Conservation (phyloP, 371 early-diverging fungal genomes). For the Saksenaea oblongispora region DNA sequence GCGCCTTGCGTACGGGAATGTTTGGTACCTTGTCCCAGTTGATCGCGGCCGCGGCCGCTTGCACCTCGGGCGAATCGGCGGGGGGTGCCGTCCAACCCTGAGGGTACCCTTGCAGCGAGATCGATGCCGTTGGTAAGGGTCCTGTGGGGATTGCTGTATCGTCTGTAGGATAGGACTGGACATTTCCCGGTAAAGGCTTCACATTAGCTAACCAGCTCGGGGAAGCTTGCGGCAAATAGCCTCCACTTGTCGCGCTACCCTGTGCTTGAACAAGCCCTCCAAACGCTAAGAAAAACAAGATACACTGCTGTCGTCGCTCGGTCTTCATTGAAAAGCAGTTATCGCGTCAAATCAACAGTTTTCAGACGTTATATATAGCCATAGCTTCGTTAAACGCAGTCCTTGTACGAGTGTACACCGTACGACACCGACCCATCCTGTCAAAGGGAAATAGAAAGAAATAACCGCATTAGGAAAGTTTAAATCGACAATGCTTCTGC, state of each 20-base stretch:
- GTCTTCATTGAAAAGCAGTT: not conserved
- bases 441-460: no score
- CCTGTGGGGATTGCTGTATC: constrained; percentile 31
- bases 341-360: no score
- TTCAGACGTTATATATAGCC: no score
- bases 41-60: constrained; percentile 32
- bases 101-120: constrained; percentile 13
- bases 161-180: constrained; percentile 6
- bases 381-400: no score
- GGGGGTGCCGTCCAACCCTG: constrained; percentile 18
- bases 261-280: not conserved
- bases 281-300: not conserved
- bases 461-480: no score
- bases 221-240: constrained; percentile 1
- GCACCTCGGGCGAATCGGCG: constrained; percentile 30
- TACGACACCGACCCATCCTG: no score
- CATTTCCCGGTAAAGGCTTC: constrained; percentile 10
- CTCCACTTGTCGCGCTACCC: not conserved
- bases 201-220: constrained; percentile 22
- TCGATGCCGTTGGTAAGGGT: constrained; percentile 12
- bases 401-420: no score
- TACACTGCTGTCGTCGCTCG: not conserved
- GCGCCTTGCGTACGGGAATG: constrained; percentile 23
- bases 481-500: no score
- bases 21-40: constrained; percentile 46